These are phyloP conservation scores for Chimonanthus salicifolius DNA, from an alignment of 164 flowering plant genomes.

Conservation along the genomic window DNA sequence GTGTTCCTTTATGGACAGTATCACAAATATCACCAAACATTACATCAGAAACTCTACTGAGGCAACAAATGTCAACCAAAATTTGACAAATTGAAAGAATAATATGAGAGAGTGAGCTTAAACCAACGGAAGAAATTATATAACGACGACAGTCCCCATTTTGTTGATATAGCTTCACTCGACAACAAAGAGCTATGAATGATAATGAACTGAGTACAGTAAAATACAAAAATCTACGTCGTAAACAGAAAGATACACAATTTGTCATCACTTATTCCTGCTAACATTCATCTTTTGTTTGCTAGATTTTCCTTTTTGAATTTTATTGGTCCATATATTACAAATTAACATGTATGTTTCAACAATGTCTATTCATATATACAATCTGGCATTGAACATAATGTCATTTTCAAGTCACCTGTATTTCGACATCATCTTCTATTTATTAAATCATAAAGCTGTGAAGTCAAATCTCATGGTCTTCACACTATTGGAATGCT, in stretches of 20 bases:
- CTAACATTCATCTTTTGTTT: background rate
- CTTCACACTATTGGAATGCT: background rate
- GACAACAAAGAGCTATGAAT: background rate
- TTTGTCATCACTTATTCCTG: background rate
- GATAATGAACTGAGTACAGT: background rate
- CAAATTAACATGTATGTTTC: background rate
- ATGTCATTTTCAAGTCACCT: background rate
- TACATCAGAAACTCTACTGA: too few relatives aligned
- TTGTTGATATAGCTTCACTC: background rate
- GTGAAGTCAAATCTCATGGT: background rate
- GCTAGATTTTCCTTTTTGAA: background rate
- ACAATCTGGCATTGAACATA: background rate
- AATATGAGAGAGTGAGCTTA: background rate
- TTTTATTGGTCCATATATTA: background rate
- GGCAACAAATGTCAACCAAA: too few relatives aligned
- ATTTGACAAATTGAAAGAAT: background rate
- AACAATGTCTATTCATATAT: background rate
- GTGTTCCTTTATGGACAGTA: too few relatives aligned
- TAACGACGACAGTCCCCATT: background rate
- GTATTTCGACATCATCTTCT: background rate
- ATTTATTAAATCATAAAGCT: conserved; percentile 3
- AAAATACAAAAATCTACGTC: background rate
- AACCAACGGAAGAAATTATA: background rate
- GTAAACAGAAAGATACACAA: background rate
- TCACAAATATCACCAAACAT: too few relatives aligned